These are phyloP conservation scores for Ilyonectria destructans DNA, from an alignment of 2,329 filamentous ascomycete genomes.

Conservation along the genomic window DNA sequence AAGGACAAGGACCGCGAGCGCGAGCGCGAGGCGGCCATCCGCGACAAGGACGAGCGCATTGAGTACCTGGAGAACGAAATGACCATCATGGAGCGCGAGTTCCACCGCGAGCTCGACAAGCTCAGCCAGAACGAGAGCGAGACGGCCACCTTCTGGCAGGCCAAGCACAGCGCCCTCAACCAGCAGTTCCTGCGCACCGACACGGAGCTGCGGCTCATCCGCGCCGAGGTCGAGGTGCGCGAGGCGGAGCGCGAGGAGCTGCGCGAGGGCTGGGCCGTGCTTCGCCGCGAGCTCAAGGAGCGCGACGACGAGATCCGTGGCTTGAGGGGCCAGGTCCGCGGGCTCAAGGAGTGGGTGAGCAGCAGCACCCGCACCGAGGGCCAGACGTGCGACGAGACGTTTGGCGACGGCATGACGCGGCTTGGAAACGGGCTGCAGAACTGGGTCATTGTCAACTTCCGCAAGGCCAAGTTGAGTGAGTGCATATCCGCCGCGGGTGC, in stretches of 20 bases:
- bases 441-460: conserved; percentile 81
- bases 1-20: conserved; percentile 45
- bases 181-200: conserved; percentile 69
- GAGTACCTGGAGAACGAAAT: conserved; percentile 69
- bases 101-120: conserved; percentile 68
- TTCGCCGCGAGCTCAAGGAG: conserved; percentile 62
- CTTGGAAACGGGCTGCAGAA: conserved; percentile 81
- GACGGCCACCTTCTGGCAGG: conserved; percentile 71
- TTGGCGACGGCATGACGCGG: conserved; percentile 74
- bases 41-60: conserved; percentile 69
- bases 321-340: conserved; percentile 73
- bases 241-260: conserved; percentile 66
- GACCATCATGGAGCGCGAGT: conserved; percentile 67
- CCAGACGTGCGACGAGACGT: conserved; percentile 77
- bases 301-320: conserved; percentile 72
- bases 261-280: conserved; percentile 64
- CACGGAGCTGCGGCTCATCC: conserved; percentile 67
- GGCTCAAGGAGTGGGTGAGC: conserved; percentile 82
- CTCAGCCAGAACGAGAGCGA: conserved; percentile 70
- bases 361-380: conserved; percentile 75
- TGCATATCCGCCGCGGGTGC: conserved; percentile 4
- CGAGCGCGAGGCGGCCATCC: conserved; percentile 52
- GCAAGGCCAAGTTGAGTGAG: conserved; percentile 72
- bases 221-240: conserved; percentile 65
- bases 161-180: conserved; percentile 68